Conservation (phyloP, 176 grass and related monocot genomes). For the Alloteropsis semialata region DNA sequence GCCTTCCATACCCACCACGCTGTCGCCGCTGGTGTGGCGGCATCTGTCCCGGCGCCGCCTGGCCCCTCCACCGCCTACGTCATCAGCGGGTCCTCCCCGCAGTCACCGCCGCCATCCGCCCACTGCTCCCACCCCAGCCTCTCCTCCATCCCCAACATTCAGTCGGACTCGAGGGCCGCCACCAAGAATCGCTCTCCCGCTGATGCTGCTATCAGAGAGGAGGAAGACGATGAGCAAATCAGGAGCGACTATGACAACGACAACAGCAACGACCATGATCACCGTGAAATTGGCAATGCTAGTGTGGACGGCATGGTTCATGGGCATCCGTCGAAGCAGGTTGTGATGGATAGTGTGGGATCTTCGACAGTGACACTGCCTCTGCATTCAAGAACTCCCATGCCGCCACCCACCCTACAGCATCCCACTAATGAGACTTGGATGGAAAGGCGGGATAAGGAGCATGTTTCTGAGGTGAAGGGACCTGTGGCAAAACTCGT, state of each 20-base stretch:
- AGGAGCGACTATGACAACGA: neutral
- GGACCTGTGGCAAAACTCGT: neutral
- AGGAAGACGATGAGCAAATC: constrained; percentile 39
- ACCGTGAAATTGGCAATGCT: constrained; percentile 49
- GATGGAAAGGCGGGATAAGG: constrained; percentile 36
- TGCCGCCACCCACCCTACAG: constrained; percentile 66
- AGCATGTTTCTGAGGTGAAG: constrained; percentile 19
- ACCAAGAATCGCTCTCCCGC: constrained; percentile 23
- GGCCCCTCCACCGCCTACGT: constrained; percentile 24
- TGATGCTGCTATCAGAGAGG: constrained; percentile 55
- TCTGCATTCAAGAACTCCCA: constrained; percentile 41
- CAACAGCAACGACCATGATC: neutral
- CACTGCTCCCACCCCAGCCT: constrained; percentile 38
- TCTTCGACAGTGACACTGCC: constrained; percentile 57
- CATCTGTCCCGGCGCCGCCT: constrained; percentile 33
- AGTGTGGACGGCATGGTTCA: constrained; percentile 31
- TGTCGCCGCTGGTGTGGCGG: neutral
- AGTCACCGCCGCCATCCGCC: constrained; percentile 42
- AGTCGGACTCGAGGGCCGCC: constrained; percentile 33
- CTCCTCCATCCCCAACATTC: constrained; percentile 76
- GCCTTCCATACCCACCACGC: constrained; percentile 5
- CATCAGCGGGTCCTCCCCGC: constrained; percentile 38
- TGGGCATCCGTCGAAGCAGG: neutral
- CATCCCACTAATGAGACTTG: constrained; percentile 49
- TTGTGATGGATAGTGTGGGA: constrained; percentile 24